Evolutionary conservation across 257 asterid genomes (phyloP).

Genomic region (Solanum lignicaule): DNA sequence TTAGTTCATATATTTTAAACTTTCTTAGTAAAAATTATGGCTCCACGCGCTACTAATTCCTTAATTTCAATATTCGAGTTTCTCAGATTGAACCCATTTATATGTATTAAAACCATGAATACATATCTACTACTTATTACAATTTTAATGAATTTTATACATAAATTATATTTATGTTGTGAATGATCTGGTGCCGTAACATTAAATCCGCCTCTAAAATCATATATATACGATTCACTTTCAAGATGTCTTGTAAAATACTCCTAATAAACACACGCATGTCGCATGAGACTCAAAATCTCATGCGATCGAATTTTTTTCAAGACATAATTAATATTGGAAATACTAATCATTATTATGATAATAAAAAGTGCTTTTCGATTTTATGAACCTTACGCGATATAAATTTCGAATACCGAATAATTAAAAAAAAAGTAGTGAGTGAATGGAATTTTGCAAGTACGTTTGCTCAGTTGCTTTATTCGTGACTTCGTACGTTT

Average conservation of each 20-base stretch:
- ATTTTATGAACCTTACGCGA: neutral
- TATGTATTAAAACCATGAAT: neutral
- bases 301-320: neutral
- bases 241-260: neutral
- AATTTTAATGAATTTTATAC: neutral
- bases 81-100: neutral
- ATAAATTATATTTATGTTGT: neutral
- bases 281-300: neutral
- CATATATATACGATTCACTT: neutral
- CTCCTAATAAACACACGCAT: neutral
- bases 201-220: neutral
- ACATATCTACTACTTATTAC: neutral
- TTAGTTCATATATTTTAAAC: neutral
- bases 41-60: neutral
- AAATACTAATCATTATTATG: no score
- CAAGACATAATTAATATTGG: no score
- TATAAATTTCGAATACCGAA: neutral
- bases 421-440: neutral
- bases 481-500: neutral
- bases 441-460: neutral
- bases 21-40: neutral
- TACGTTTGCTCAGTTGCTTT: neutral
- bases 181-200: neutral
- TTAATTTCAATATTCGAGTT: neutral
- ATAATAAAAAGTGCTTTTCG: no score